These are phyloP conservation scores for Saitozyma podzolica DNA, from an alignment of 768 basidiomycete genomes.

Conservation along the genomic window DNA sequence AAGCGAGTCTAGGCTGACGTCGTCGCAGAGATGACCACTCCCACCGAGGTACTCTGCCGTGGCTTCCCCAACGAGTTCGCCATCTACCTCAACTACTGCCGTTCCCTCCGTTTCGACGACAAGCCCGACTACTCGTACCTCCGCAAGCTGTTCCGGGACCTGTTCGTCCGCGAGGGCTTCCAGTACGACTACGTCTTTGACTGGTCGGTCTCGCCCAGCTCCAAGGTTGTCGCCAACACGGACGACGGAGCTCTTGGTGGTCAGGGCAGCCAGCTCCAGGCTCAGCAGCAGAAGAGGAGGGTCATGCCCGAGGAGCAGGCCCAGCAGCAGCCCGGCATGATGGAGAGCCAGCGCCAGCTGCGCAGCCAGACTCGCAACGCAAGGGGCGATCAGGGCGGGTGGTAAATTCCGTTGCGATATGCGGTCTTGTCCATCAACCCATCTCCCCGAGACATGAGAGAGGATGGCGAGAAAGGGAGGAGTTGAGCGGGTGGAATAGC, in stretches of 20 bases:
- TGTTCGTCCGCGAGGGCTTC: slow-evolving; percentile 95
- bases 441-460: not conserved
- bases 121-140: slow-evolving; percentile 99
- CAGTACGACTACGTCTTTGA: slow-evolving; percentile 99
- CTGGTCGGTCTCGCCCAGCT: slow-evolving; percentile 61
- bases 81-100: slow-evolving; percentile 98
- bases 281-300: slow-evolving; percentile 16
- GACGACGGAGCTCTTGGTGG: slow-evolving; percentile 4
- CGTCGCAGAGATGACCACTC: slow-evolving; percentile 81
- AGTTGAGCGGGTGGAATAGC: not conserved
- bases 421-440: not conserved
- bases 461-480: slow-evolving; percentile 3
- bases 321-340: slow-evolving; percentile 12
- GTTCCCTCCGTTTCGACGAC: slow-evolving; percentile 98
- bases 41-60: slow-evolving; percentile 83
- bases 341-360: slow-evolving; percentile 43
- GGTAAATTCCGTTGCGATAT: slow-evolving; percentile 3
- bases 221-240: slow-evolving; percentile 15
- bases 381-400: slow-evolving; percentile 18
- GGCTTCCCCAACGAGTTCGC: slow-evolving; percentile 99
- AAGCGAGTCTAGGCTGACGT: slow-evolving; percentile 7
- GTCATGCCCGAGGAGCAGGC: slow-evolving; percentile 27
- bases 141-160: slow-evolving; percentile 94
- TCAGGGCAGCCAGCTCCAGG: slow-evolving; percentile 12
- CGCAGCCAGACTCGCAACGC: slow-evolving; percentile 43